phyloP scores from a whole-genome alignment of 2,329 filamentous ascomycete genomes.

The Didymella glomerata region DNA sequence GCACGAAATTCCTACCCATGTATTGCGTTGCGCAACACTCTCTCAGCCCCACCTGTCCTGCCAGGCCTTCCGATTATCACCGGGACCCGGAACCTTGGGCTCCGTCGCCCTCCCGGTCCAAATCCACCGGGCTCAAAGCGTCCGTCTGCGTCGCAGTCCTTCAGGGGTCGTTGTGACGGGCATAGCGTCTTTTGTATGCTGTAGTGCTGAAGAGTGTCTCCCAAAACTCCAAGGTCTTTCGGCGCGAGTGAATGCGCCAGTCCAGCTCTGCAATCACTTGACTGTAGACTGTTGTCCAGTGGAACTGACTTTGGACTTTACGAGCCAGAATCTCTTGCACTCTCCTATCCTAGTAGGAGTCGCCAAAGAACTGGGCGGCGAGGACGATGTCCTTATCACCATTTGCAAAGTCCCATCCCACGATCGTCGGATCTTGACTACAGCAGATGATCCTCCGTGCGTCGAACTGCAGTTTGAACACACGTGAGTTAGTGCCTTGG shows the following conservation, averaged over 20 bases:
- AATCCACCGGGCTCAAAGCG: not conserved
- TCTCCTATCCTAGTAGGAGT: slow-evolving; percentile 43
- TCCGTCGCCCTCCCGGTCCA: slow-evolving; percentile 10
- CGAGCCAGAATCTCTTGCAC: not conserved
- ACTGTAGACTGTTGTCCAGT: not conserved
- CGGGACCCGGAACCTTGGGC: slow-evolving; percentile 9
- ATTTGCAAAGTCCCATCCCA: slow-evolving; percentile 97
- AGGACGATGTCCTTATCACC: slow-evolving; percentile 81
- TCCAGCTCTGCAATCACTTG: not conserved
- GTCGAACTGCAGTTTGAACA: slow-evolving; percentile 98
- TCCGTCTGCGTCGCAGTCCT: not conserved
- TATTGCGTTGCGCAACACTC: not conserved
- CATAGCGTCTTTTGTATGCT: not conserved
- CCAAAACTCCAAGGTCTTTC: too few relatives aligned
- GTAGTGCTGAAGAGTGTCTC: not conserved
- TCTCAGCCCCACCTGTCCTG: slow-evolving; percentile 1
- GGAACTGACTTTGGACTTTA: not conserved
- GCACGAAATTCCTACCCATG: not conserved
- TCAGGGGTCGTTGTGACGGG: not conserved
- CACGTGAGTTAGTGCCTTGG: slow-evolving; percentile 63
- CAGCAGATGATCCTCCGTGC: slow-evolving; percentile 92
- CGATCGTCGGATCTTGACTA: slow-evolving; percentile 88
- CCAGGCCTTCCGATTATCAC: not conserved
- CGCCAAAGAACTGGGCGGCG: slow-evolving; percentile 77
- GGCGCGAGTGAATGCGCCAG: too few relatives aligned